Conservation (phyloP, 1,284 basidiomycete genomes). For the Ustilago cynodontis region DNA sequence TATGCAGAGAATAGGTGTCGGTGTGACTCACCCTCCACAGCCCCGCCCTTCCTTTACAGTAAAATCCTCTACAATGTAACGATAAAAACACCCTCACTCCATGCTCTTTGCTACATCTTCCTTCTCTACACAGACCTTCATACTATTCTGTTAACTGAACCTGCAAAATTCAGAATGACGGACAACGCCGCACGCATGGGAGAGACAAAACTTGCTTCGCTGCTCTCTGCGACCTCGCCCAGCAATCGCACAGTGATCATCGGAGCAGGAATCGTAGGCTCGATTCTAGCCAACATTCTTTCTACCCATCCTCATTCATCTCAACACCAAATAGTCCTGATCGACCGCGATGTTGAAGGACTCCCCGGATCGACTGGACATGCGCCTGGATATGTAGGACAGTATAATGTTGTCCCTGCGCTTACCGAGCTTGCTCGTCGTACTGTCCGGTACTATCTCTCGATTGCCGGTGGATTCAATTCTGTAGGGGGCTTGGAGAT, state of each 20-base stretch:
- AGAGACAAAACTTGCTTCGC: no score
- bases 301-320: not conserved
- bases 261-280: conserved; percentile 22
- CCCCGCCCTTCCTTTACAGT: no score
- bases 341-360: conserved; percentile 10
- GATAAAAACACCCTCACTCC: no score
- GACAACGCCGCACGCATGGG: no score
- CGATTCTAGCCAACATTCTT: conserved; percentile 10
- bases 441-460: not conserved
- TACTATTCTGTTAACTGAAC: no score
- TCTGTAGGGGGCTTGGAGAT: not conserved
- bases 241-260: conserved; percentile 3
- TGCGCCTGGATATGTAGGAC: conserved; percentile 26
- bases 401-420: conserved; percentile 13
- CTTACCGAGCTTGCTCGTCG: conserved; percentile 16
- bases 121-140: no score
- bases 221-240: no score
- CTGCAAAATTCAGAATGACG: no score
- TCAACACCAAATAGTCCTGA: conserved; percentile 2
- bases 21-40: no score
- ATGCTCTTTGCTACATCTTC: no score
- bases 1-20: no score
- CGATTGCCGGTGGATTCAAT: conserved; percentile 5
- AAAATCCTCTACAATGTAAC: no score
- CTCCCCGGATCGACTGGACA: conserved; percentile 18